Percentiles rank a stretch among this genome's conserved stretches.
These are phyloP conservation scores for Rhizopus sp. DNA, from an alignment of 371 early-diverging fungal genomes.

Conservation along the genomic window DNA sequence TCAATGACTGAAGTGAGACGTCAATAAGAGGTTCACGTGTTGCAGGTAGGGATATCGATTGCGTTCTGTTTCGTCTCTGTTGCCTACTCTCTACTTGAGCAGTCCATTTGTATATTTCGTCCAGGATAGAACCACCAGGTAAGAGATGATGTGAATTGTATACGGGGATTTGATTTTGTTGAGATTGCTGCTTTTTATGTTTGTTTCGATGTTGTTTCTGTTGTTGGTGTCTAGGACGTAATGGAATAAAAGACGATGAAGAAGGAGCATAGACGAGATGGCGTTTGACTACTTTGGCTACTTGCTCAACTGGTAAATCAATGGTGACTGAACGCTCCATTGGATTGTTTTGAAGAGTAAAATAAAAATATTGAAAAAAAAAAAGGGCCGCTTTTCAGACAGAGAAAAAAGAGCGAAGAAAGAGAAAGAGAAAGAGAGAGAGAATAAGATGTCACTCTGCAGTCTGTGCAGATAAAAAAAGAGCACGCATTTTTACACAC, in stretches of 20 bases:
- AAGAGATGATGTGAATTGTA: conserved; percentile 49
- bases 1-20: conserved; percentile 42
- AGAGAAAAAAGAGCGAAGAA: too few relatives aligned
- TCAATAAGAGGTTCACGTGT: conserved; percentile 36
- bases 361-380: neutral
- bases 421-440: too few relatives aligned
- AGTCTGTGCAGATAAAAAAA: too few relatives aligned
- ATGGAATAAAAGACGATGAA: conserved; percentile 31
- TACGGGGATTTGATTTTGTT: conserved; percentile 23
- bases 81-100: conserved; percentile 71
- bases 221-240: conserved; percentile 22
- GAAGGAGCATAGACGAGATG: conserved; percentile 66
- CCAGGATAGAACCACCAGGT: conserved; percentile 79
- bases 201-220: conserved; percentile 30
- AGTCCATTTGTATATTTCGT: conserved; percentile 92
- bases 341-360: neutral
- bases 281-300: conserved; percentile 70
- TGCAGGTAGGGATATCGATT: conserved; percentile 58
- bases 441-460: too few relatives aligned
- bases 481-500: too few relatives aligned
- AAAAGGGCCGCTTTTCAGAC: too few relatives aligned
- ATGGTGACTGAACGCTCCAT: conserved; percentile 54
- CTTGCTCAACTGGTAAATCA: conserved; percentile 68
- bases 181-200: conserved; percentile 33
- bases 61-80: conserved; percentile 52